Evolutionary conservation across 805 yeast species (phyloP).

Genomic region (Spencermartinsiella europaea): DNA sequence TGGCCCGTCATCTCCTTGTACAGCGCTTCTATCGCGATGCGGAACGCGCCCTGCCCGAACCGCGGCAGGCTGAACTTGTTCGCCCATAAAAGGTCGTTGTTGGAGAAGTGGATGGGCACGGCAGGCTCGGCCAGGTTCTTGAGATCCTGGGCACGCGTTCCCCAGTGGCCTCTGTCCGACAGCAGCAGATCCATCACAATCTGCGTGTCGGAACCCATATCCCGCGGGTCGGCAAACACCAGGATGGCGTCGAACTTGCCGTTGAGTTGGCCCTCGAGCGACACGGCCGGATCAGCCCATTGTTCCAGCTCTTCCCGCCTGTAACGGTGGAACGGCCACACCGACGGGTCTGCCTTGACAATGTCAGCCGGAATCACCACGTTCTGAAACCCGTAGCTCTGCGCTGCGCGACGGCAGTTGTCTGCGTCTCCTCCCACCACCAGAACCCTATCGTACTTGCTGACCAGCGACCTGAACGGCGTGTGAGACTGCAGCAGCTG

Average conservation of each 20-base stretch:
- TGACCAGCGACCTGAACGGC: constrained; percentile 62
- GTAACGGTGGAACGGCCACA: constrained; percentile 67
- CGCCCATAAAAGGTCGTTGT: constrained; percentile 84
- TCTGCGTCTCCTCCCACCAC: constrained; percentile 81
- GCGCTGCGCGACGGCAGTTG: constrained; percentile 66
- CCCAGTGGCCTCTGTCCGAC: constrained; percentile 56
- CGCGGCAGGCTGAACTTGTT: constrained; percentile 73
- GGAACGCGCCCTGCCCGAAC: constrained; percentile 88
- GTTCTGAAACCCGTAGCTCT: constrained; percentile 68
- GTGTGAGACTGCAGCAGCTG: constrained; percentile 87
- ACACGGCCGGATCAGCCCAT: constrained; percentile 36
- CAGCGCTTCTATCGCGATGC: constrained; percentile 55
- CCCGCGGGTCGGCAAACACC: constrained; percentile 86
- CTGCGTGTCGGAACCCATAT: constrained; percentile 80
- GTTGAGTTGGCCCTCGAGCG: constrained; percentile 21
- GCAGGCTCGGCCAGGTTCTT: constrained; percentile 38
- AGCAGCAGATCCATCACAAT: constrained; percentile 65
- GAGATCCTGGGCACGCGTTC: constrained; percentile 40
- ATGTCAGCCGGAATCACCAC: constrained; percentile 72
- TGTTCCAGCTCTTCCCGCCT: constrained; percentile 40
- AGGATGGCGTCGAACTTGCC: constrained; percentile 60
- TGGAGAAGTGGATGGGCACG: constrained; percentile 72
- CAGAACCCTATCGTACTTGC: constrained; percentile 54
- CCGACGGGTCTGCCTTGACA: constrained; percentile 46
- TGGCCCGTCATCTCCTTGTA: constrained; percentile 53